phyloP scores from a whole-genome alignment of 257 asterid genomes.

The Phtheirospermum japonicum region DNA sequence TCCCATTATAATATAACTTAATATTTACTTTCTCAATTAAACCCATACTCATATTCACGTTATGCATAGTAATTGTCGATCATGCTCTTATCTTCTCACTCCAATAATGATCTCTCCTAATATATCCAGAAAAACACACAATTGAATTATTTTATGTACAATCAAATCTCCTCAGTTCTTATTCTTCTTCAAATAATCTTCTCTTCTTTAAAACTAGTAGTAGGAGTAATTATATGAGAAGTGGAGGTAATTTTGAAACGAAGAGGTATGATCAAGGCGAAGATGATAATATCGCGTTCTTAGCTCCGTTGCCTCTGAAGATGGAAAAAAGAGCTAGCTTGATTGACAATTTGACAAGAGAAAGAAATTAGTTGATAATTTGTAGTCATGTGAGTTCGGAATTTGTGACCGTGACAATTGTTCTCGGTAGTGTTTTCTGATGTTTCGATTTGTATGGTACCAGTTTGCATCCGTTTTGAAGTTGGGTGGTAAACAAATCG shows the following conservation, averaged over 20 bases:
- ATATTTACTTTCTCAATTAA: too few relatives aligned
- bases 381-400: background rate
- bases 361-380: conserved; percentile 23
- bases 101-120: too few relatives aligned
- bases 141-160: too few relatives aligned
- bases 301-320: conserved; percentile 53
- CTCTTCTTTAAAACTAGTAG: too few relatives aligned
- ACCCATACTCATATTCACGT: too few relatives aligned
- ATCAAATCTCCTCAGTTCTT: too few relatives aligned
- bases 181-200: too few relatives aligned
- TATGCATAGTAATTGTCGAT: too few relatives aligned
- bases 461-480: background rate
- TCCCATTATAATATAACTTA: too few relatives aligned
- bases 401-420: background rate
- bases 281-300: conserved; percentile 28
- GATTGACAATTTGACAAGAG: conserved; percentile 27
- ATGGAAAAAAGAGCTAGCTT: conserved; percentile 42
- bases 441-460: background rate
- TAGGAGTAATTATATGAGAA: conserved; percentile 17
- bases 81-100: too few relatives aligned
- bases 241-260: conserved; percentile 5
- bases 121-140: too few relatives aligned
- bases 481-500: background rate
- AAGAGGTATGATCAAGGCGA: background rate
- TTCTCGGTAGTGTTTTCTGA: background rate